Percentiles rank a stretch among this genome's conserved stretches.
Evolutionary conservation across 345 rosid genomes (phyloP).

Genomic region (Populus ilicifolia): DNA sequence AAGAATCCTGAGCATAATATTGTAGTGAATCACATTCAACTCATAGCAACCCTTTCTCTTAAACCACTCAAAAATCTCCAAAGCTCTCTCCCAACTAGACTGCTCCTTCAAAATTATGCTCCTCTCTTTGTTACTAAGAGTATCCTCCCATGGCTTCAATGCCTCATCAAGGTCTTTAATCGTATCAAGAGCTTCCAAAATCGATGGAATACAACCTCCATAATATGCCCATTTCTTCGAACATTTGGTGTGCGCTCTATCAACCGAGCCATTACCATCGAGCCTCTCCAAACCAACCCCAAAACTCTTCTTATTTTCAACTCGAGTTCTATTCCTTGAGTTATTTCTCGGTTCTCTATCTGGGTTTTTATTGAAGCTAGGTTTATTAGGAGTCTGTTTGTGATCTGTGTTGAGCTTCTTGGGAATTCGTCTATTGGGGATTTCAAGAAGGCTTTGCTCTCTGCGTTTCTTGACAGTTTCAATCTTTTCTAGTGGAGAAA

Average conservation of each 20-base stretch:
- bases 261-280: conserved; percentile 8
- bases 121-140: conserved; percentile 66
- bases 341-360: conserved; percentile 17
- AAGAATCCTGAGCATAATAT: conserved; percentile 66
- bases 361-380: conserved; percentile 32
- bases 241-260: conserved; percentile 54
- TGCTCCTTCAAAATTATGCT: conserved; percentile 89
- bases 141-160: conserved; percentile 74
- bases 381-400: conserved; percentile 21
- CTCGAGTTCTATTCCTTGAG: conserved; percentile 12
- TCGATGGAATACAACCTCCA: conserved; percentile 70
- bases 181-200: conserved; percentile 58
- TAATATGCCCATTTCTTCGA: conserved; percentile 72
- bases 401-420: conserved; percentile 23
- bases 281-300: neutral
- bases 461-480: conserved; percentile 29
- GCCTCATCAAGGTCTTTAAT: conserved; percentile 62
- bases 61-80: conserved; percentile 86
- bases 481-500: conserved; percentile 36
- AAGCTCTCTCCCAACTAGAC: conserved; percentile 70
- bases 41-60: conserved; percentile 63
- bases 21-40: conserved; percentile 81
- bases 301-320: conserved; percentile 18
- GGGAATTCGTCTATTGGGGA: conserved; percentile 24
- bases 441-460: conserved; percentile 30